A percentile compares a stretch with the other conserved stretches of the same genome.
phyloP scores from a whole-genome alignment of 148 eudicot genomes.

The Diospyros lotus region DNA sequence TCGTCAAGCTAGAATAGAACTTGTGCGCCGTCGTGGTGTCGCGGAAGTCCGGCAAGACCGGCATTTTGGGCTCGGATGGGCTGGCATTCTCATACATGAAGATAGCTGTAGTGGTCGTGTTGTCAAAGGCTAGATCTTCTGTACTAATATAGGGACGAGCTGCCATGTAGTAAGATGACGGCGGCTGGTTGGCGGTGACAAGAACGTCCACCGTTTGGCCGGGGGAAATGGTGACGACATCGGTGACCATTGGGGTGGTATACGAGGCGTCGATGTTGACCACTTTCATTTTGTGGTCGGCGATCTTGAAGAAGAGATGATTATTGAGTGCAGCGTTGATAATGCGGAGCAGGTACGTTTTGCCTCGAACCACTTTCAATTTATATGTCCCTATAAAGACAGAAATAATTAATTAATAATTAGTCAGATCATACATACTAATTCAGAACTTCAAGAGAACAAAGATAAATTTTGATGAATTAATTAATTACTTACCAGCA shows the following conservation, averaged over 20 bases:
- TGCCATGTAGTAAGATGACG: slow-evolving; percentile 57
- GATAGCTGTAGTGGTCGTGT: slow-evolving; percentile 60
- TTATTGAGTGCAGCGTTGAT: slow-evolving; percentile 74
- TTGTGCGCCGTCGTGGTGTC: slow-evolving; percentile 55
- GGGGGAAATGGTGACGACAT: slow-evolving; percentile 49
- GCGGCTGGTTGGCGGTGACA: slow-evolving; percentile 37
- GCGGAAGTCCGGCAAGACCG: slow-evolving; percentile 44
- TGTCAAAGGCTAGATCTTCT: slow-evolving; percentile 28
- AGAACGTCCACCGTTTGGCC: slow-evolving; percentile 80
- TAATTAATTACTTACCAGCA: slow-evolving; percentile 29
- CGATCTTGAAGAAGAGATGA: slow-evolving; percentile 65
- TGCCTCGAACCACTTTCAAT: slow-evolving; percentile 43
- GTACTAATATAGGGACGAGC: slow-evolving; percentile 49
- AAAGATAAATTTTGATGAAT: too few species aligned
- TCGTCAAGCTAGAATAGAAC: slow-evolving; percentile 48
- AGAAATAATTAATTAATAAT: background rate
- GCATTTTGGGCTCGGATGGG: slow-evolving; percentile 31
- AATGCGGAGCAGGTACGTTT: slow-evolving; percentile 64
- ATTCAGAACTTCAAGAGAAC: too few species aligned
- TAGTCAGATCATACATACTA: too few species aligned
- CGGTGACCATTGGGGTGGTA: slow-evolving; percentile 47
- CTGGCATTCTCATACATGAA: slow-evolving; percentile 25
- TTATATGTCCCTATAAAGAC: slow-evolving; percentile 29
- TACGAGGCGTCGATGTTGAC: slow-evolving; percentile 72
- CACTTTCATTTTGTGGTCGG: slow-evolving; percentile 59